Evolutionary conservation across 2,329 filamentous ascomycete species (phyloP).

Genomic region (Lasiodiplodia sp.): DNA sequence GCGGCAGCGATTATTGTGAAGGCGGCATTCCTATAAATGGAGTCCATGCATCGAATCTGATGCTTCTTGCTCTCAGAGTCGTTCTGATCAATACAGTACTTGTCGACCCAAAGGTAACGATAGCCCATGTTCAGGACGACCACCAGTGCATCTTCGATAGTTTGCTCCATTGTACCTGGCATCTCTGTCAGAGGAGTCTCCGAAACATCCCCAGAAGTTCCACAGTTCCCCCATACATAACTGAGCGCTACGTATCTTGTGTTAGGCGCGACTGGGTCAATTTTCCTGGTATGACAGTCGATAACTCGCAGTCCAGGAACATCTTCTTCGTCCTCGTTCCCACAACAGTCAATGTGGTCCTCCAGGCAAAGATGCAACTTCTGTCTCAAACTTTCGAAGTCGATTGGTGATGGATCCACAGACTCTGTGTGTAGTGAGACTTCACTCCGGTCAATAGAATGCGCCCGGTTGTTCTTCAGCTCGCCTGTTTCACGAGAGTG

Average conservation of each 20-base stretch:
- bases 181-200: not conserved
- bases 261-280: not conserved
- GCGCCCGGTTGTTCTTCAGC: no score
- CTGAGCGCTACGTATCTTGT: not conserved
- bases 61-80: conserved; percentile 19
- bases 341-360: not conserved
- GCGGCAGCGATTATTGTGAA: not conserved
- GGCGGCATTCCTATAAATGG: conserved; percentile 22
- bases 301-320: not conserved
- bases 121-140: conserved; percentile 29
- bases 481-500: no score
- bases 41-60: conserved; percentile 30
- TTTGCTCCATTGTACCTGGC: not conserved
- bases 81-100: conserved; percentile 37
- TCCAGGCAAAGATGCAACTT: not conserved
- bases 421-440: no score
- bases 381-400: not conserved
- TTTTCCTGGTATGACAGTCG: not conserved
- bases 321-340: not conserved
- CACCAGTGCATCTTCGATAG: conserved; percentile 33
- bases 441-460: no score
- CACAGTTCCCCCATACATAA: not conserved
- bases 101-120: conserved; percentile 38
- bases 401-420: not conserved
- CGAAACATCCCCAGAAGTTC: not conserved